These are phyloP conservation scores for Tolypocladium tundrense DNA, from an alignment of 2,329 filamentous ascomycete genomes.

Conservation along the genomic window DNA sequence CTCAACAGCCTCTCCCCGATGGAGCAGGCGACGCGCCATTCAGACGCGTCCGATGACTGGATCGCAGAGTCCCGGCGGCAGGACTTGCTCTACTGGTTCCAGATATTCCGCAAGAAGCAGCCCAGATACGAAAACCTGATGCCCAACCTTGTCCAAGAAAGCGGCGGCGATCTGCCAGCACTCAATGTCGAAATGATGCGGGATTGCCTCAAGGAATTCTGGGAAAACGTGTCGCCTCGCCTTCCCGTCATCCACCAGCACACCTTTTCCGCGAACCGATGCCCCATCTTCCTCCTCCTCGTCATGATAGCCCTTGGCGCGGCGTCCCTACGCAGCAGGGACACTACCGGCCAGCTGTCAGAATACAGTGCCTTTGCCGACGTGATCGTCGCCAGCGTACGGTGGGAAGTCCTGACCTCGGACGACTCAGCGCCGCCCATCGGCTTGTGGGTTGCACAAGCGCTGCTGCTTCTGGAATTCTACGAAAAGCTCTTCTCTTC, in stretches of 20 bases:
- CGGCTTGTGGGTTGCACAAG: conserved; percentile 81
- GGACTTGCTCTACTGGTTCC: conserved; percentile 33
- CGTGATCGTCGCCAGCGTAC: conserved; percentile 58
- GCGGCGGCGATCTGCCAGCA: conserved; percentile 30
- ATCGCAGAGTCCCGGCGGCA: conserved; percentile 33
- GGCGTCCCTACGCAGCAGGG: conserved; percentile 60
- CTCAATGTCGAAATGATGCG: conserved; percentile 74
- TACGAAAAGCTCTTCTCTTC: conserved; percentile 92
- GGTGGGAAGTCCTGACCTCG: conserved; percentile 77
- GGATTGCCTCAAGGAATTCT: conserved; percentile 77
- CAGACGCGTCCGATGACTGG: conserved; percentile 30
- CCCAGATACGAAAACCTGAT: conserved; percentile 26
- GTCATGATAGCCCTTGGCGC: conserved; percentile 80
- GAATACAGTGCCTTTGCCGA: conserved; percentile 39
- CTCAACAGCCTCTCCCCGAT: conserved; percentile 35
- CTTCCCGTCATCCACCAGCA: conserved; percentile 82
- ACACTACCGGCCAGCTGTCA: conserved; percentile 38
- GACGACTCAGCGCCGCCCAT: conserved; percentile 75
- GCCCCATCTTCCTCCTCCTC: conserved; percentile 65
- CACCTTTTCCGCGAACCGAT: conserved; percentile 74
- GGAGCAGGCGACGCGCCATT: conserved; percentile 28
- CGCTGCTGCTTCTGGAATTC: conserved; percentile 70
- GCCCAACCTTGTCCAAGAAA: conserved; percentile 25
- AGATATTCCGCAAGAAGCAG: conserved; percentile 31
- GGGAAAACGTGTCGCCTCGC: conserved; percentile 76